Conservation (phyloP, 1,284 basidiomycete genomes). For the Sanghuangporus sanghuang region DNA sequence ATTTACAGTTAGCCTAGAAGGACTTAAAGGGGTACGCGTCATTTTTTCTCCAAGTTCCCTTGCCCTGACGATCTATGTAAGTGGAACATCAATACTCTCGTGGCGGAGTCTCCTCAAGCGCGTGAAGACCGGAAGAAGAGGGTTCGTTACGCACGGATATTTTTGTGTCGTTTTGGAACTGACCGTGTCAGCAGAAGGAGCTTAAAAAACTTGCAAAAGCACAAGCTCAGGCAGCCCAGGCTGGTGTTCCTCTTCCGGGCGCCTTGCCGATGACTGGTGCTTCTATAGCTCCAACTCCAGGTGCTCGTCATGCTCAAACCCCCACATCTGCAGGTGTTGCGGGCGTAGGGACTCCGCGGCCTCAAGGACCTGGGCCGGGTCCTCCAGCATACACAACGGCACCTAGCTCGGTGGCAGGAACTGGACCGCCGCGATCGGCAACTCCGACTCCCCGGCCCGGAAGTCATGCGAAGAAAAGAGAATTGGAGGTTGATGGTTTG, state of each 20-base stretch:
- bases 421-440: slow-evolving; percentile 2
- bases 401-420: not conserved
- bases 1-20: slow-evolving; percentile 66
- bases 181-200: slow-evolving; percentile 50
- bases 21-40: slow-evolving; percentile 66
- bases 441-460: slow-evolving; percentile 11
- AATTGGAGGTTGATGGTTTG: slow-evolving; percentile 35
- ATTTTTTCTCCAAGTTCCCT: slow-evolving; percentile 14
- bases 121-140: slow-evolving; percentile 73
- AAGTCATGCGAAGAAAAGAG: slow-evolving; percentile 46
- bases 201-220: slow-evolving; percentile 62
- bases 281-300: slow-evolving; percentile 12
- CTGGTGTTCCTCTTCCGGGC: slow-evolving; percentile 26
- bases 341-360: slow-evolving; percentile 31
- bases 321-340: slow-evolving; percentile 19
- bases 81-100: slow-evolving; percentile 65
- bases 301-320: slow-evolving; percentile 12
- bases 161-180: not conserved
- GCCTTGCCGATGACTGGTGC: slow-evolving; percentile 25
- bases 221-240: slow-evolving; percentile 39
- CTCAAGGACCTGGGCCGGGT: slow-evolving; percentile 19
- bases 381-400: not conserved
- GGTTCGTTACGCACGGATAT: slow-evolving; percentile 37
- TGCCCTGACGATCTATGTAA: slow-evolving; percentile 27
- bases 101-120: slow-evolving; percentile 68